Evolutionary conservation across 2,329 filamentous ascomycete genomes (phyloP).

Genomic region (Penicillium glabrum): DNA sequence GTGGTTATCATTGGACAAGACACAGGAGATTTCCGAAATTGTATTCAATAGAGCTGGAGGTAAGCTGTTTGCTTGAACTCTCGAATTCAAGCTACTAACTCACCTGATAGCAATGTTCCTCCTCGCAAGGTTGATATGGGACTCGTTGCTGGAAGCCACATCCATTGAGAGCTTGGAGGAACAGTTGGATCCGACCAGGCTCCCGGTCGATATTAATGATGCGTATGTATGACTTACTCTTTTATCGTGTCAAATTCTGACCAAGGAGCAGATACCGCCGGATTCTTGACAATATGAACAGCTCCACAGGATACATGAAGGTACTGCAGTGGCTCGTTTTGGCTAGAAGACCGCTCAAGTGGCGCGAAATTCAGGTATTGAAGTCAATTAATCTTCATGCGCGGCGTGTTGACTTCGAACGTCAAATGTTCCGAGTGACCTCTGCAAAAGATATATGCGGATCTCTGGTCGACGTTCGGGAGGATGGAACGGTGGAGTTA

Average conservation of each 20-base stretch:
- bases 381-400: not conserved
- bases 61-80: not conserved
- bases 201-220: not conserved
- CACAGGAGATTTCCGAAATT: not conserved
- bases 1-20: not conserved
- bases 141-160: not conserved
- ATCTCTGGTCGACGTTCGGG: not conserved
- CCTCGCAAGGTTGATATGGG: not conserved
- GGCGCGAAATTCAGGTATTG: slow-evolving; percentile 2
- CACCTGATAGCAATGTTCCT: not conserved
- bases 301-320: not conserved
- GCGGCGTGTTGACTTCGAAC: not conserved
- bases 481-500: slow-evolving; percentile 2
- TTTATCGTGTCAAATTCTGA: not conserved
- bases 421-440: not conserved
- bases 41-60: not conserved
- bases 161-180: not conserved
- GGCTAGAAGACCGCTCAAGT: not conserved
- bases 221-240: not conserved
- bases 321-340: not conserved
- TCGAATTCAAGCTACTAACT: not conserved
- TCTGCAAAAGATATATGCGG: slow-evolving; percentile 2
- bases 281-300: not conserved
- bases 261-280: not conserved
- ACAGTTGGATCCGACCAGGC: not conserved